A percentile compares a stretch with the other conserved stretches of the same genome.
Evolutionary conservation across 768 basidiomycete species (phyloP).

Genomic region (Gloeostereum incarnatum): DNA sequence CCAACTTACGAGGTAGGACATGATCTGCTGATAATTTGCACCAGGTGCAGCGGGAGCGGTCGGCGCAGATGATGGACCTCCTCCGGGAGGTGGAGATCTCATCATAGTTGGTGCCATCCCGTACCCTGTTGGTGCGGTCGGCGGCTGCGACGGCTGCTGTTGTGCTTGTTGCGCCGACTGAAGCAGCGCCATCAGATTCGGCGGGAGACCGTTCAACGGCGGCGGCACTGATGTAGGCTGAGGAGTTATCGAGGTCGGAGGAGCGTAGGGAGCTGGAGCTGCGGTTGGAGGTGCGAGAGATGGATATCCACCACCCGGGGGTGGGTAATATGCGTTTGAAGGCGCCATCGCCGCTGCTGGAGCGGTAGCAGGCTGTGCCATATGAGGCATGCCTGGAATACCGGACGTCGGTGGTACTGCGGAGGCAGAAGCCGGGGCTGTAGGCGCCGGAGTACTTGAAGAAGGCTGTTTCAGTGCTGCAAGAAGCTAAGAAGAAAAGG

Average conservation of each 20-base stretch:
- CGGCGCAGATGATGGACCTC: constrained; percentile 21
- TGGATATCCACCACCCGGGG: constrained; percentile 21
- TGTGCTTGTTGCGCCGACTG: constrained; percentile 31
- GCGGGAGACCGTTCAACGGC: constrained; percentile 39
- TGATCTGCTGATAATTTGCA: constrained; percentile 51
- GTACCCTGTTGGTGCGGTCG: constrained; percentile 25
- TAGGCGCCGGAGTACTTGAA: constrained; percentile 24
- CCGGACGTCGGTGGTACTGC: constrained; percentile 23
- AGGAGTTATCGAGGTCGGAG: constrained; percentile 13
- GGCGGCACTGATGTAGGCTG: constrained; percentile 25
- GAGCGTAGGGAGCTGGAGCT: constrained; percentile 10
- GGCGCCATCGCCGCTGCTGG: constrained; percentile 12
- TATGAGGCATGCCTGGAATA: constrained; percentile 12
- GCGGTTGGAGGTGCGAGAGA: constrained; percentile 16
- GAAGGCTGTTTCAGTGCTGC: constrained; percentile 74
- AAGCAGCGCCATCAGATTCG: constrained; percentile 61
- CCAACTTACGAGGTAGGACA: constrained; percentile 57
- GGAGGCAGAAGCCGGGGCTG: constrained; percentile 15
- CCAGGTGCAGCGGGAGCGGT: constrained; percentile 30
- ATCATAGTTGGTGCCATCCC: constrained; percentile 37
- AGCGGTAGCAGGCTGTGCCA: constrained; percentile 14
- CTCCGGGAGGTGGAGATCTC: constrained; percentile 30
- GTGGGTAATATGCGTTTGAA: constrained; percentile 34
- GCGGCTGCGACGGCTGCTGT: constrained; percentile 29
- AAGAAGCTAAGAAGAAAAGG: constrained; percentile 32